Base-by-base conservation (phyloP, 768 basidiomycete genomes). In the Hirschioporus abietinus region DNA sequence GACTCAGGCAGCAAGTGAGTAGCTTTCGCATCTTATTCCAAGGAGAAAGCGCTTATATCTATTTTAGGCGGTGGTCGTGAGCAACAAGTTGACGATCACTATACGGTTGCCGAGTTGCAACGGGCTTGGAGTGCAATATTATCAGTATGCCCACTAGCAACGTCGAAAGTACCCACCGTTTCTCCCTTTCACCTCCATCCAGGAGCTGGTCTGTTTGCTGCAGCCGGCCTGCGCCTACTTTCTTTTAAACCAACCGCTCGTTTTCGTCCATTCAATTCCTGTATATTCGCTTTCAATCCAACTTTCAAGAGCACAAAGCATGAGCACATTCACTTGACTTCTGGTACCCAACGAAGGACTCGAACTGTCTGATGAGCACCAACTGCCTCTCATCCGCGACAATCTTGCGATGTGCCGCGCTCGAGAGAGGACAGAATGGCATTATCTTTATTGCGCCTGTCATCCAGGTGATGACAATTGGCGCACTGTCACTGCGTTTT, bases 381-480 rank as follows among this genome's bases (percentile, higher is more conserved):
- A 77, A 86, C 72, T 93, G 91, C 76, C 79, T 93, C 68, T 92
- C 92, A 34, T 78, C 84, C 42, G 84, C 87, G 66, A 77, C 88
- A 57, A 89, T 86, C 69, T 84, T 93, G 69, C 91, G 91, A 67
- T 93, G 91, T 74, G 75, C 83, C 68, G 79, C 82, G 59, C 80
- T 89, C 66, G 78, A 80, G 64, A 71, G 67, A 62, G 70, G 78
- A 26, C 76, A 92, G 76, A 81, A 78, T 65, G 74, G 77, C 36
- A 70, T 83, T 57, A 76, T 92, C 65, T 75, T 91, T 68, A 81
- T 91, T 67, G 90, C 90, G 34, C 81, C 87, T 20, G 84, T 76
- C 57, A 72, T 92, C 64, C 90, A 92, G 75, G 74, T 86, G 68
- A 71, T 92, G 52, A 84, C 88, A 70, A 81, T 85, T 30, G 74